Evolutionary conservation across 345 rosid species (phyloP), one percentile per base, ranked within the genome.

Genomic region (Streptanthus diversifolius): DNA sequence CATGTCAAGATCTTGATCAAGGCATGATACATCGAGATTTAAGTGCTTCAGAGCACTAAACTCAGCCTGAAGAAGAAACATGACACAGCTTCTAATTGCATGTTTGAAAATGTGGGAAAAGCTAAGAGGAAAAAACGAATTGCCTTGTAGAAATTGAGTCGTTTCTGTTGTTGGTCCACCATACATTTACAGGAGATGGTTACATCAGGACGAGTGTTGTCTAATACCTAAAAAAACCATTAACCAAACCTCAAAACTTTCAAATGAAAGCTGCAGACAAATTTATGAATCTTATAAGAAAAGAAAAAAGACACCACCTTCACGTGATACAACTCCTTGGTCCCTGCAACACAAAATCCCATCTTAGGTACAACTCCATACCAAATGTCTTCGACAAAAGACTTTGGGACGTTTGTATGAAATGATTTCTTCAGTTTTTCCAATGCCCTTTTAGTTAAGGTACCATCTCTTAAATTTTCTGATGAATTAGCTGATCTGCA

Each of bases 171-270:
- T 36, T 74, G 41, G 18, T 54, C 68, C 7, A 82, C 58, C 13
- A 43, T 59, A 62, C 90, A 91, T 74, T 88, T 91, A 84, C 97
- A 88, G 0, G 83, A 76, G 53, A 91, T 56, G 11, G 81, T 83
- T 58, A 77, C 53, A 74, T 77, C 72, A n/a, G 71, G 84, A 58
- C 54, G 72, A 39, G 43, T 71, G 32, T 56, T 69, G 76, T 82
- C 81, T 49, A 86, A 80, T 64, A 68, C 69, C 79, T 75, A 51
- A 3, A 30, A 30, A 49, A 33, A 74, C 8, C 35, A 61, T 1
- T 60, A 52, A 52, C 63, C 40, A 60, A 74, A 60, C 49, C 22
- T 32, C 3, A 44, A 44, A 22, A 27, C 0, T 10, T 18, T 29
- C 21, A 49, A 58, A 19, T 40, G 62, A 48, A 63, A 63, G 1